Evolutionary conservation across 1,284 basidiomycete species (phyloP).

Genomic region (Cystobasidiaceae sp.): DNA sequence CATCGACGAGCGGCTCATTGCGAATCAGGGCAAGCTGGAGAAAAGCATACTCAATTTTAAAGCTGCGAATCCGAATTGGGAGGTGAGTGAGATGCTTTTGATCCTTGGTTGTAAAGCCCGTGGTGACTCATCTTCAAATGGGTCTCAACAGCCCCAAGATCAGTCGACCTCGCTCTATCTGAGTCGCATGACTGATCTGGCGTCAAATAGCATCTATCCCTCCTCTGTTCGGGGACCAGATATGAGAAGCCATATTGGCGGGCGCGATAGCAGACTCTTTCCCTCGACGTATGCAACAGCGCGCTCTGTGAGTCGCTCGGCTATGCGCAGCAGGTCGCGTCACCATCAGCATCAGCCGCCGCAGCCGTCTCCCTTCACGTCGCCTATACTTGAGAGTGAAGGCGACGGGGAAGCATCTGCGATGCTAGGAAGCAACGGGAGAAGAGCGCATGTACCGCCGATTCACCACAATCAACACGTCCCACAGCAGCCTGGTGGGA

Average conservation of each 20-base stretch:
- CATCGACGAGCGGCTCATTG: slow-evolving; percentile 65
- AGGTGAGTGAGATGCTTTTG: not conserved
- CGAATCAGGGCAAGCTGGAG: slow-evolving; percentile 95
- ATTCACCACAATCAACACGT: too few species aligned
- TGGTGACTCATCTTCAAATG: not conserved
- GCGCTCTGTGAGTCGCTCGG: too few species aligned
- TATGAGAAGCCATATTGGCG: too few species aligned
- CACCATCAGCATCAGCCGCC: not conserved
- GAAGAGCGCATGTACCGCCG: too few species aligned
- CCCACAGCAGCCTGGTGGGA: too few species aligned
- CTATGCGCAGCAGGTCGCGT: too few species aligned
- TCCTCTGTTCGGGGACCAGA: too few species aligned
- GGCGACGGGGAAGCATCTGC: too few species aligned
- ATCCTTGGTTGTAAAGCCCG: not conserved
- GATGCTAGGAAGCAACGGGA: too few species aligned
- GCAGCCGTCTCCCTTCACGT: slow-evolving; percentile 11
- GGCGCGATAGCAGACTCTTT: too few species aligned
- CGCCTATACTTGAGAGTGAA: slow-evolving; percentile 18
- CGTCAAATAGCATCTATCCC: slow-evolving; percentile 2
- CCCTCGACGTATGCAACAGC: too few species aligned
- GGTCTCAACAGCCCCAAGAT: slow-evolving; percentile 19
- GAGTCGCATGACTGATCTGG: slow-evolving; percentile 22
- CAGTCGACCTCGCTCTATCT: slow-evolving; percentile 33
- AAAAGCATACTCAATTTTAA: slow-evolving; percentile 88
- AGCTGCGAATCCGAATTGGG: slow-evolving; percentile 32